Conservation (phyloP, 2,329 filamentous ascomycete genomes). For the Penicillium sp. region DNA sequence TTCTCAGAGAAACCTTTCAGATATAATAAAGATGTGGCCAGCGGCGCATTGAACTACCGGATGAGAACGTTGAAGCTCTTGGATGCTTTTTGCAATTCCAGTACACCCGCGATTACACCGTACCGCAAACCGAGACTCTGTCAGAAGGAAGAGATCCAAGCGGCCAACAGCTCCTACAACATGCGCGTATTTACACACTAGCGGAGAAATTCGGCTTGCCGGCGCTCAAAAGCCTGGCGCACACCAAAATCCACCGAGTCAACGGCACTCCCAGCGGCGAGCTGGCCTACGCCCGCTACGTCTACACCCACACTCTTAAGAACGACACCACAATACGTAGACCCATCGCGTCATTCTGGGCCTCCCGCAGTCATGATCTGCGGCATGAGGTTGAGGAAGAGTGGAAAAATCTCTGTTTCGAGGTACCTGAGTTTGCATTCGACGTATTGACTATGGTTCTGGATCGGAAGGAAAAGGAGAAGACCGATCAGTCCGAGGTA, state of each 20-base stretch:
- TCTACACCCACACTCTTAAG: conserved; percentile 71
- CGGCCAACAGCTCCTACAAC: conserved; percentile 81
- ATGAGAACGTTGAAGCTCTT: conserved; percentile 69
- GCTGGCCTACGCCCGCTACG: conserved; percentile 86
- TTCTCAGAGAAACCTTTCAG: not conserved
- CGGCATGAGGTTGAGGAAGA: conserved; percentile 82
- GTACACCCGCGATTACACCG: conserved; percentile 86
- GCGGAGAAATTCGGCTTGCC: conserved; percentile 72
- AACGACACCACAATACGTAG: conserved; percentile 73
- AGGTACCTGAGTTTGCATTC: conserved; percentile 89
- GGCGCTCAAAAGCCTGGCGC: conserved; percentile 71
- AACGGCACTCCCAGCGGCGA: conserved; percentile 85
- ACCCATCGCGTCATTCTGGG: conserved; percentile 90
- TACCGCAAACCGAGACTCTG: conserved; percentile 56
- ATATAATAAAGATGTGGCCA: conserved; percentile 35
- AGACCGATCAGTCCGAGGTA: conserved; percentile 26
- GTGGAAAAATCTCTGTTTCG: conserved; percentile 80
- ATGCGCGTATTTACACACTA: conserved; percentile 85
- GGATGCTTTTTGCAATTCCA: conserved; percentile 79
- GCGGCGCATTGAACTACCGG: conserved; percentile 65
- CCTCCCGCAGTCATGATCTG: conserved; percentile 72
- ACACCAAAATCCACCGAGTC: conserved; percentile 88
- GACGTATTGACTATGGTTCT: conserved; percentile 70
- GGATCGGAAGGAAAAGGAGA: conserved; percentile 45
- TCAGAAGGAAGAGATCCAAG: conserved; percentile 66